Evolutionary conservation across 176 grass and related monocot species (phyloP).

Genomic region (Aegilops sharonensis): DNA sequence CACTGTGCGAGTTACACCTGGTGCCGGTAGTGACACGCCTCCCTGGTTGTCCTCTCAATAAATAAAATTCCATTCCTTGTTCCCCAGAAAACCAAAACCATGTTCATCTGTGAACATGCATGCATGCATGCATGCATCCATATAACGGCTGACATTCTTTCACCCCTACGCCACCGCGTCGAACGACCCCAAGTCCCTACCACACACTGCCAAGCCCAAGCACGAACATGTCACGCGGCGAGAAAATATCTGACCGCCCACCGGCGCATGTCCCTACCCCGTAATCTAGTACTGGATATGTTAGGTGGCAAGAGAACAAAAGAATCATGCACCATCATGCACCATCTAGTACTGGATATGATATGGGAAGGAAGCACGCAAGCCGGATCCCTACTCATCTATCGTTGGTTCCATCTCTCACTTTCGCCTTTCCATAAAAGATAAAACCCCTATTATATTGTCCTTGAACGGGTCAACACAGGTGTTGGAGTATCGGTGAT

Average conservation of each 20-base stretch:
- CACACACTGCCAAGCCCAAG: not conserved
- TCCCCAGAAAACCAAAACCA: not conserved
- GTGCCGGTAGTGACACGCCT: not conserved
- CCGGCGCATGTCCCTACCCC: not conserved
- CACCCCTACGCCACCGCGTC: not conserved
- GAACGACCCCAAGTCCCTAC: not conserved
- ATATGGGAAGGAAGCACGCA: too few relatives aligned
- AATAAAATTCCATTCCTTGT: not conserved
- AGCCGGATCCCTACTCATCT: not conserved
- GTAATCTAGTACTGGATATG: constrained; percentile 26
- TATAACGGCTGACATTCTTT: not conserved
- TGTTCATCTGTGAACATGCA: not conserved
- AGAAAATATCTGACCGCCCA: constrained; percentile 26
- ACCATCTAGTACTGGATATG: too few relatives aligned
- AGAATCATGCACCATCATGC: constrained; percentile 29
- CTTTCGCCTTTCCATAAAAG: constrained; percentile 16
- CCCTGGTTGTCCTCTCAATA: not conserved
- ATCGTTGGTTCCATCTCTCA: not conserved
- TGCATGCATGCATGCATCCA: not conserved
- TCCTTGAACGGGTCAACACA: constrained; percentile 39
- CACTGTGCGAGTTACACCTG: not conserved
- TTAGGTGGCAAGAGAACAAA: constrained; percentile 31
- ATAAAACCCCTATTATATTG: constrained; percentile 14
- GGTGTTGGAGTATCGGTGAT: not conserved
- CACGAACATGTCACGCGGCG: not conserved